Base-by-base conservation (phyloP, 495 filamentous ascomycete genomes). In the Massariosphaeria phaeospora region DNA sequence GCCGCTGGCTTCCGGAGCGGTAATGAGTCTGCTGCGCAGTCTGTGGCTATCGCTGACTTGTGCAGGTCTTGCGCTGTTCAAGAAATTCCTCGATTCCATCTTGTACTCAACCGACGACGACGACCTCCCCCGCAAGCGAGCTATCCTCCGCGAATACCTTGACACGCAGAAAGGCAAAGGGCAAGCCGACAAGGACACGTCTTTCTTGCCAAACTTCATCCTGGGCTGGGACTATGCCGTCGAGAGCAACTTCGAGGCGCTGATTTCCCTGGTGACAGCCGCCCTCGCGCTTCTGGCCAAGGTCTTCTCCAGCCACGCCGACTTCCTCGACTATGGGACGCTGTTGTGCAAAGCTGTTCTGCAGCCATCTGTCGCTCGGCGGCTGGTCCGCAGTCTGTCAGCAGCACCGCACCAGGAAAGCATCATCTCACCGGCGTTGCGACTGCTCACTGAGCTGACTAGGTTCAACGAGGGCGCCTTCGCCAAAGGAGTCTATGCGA, bases 391-490 rank as follows among this genome's bases (percentile, higher is more conserved):
- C 49, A 85, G 84, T 39, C 66, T 95, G 47, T 83, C 82, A 1
- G 82, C 85, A 3, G 78, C 80, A 2, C 88, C 85, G 65, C 73
- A 77, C 2, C 95, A 91, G 62, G 85, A 91, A 30, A 85, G 86
- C 70, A 72, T 95, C 34, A 90, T 96, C 54, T 89, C 85, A 2
- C 88, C 90, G 0, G 86, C 83, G 35, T 68, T 96, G 38, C 79
- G 89, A 52, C 74, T 96, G 40, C 75, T 96, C 41, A 84, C 80
- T 18, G 89, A 96, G 69, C 75, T 87, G 3, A 77, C 84, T 12
- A 79, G 75, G 25, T 89, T 91, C 60, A 88, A 95, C 70, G 90
- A 89, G 6, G 90, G 89, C 13, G 79, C 79, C 33, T 73, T 85
- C 18, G 85, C 89, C 11, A 80, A 78, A 33, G 76, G 79, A 34